phyloP scores from a whole-genome alignment of 208 protist genomes.

The Naegleria fowleri region DNA sequence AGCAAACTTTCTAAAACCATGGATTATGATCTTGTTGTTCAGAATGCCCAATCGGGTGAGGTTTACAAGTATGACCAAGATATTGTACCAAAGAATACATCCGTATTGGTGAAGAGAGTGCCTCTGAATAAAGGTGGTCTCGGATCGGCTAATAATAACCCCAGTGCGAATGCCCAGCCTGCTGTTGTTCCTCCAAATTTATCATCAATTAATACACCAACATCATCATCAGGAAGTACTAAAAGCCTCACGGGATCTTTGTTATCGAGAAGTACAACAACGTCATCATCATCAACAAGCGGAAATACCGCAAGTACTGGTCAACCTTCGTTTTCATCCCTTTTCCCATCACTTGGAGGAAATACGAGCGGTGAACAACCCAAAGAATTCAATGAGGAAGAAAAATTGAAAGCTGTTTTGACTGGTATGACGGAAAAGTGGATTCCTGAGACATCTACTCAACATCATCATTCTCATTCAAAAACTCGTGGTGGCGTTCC shows the following conservation, averaged over 20 bases:
- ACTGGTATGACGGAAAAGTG: not conserved
- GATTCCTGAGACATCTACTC: constrained; percentile 16
- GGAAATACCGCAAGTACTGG: not conserved
- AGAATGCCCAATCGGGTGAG: constrained; percentile 48
- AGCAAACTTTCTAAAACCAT: constrained; percentile 44
- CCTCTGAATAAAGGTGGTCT: constrained; percentile 26
- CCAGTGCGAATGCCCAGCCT: constrained; percentile 5
- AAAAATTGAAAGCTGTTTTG: not conserved
- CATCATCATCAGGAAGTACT: not conserved
- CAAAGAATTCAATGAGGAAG: constrained; percentile 20
- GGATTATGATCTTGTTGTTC: constrained; percentile 49
- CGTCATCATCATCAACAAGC: not conserved
- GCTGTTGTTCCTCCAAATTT: not conserved
- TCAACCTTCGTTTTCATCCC: not conserved
- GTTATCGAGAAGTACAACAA: constrained; percentile 8
- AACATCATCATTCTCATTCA: not conserved
- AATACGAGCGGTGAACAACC: too few relatives aligned
- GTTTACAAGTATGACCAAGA: constrained; percentile 47
- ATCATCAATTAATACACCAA: not conserved
- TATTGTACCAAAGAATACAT: constrained; percentile 55
- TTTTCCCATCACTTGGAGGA: constrained; percentile 12
- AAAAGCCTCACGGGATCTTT: constrained; percentile 25
- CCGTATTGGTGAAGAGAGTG: constrained; percentile 45
- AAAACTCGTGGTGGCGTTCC: constrained; percentile 4
- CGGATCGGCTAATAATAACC: constrained; percentile 3